phyloP scores from a whole-genome alignment of 1,284 basidiomycete genomes.

The Trichosporon sp. region DNA sequence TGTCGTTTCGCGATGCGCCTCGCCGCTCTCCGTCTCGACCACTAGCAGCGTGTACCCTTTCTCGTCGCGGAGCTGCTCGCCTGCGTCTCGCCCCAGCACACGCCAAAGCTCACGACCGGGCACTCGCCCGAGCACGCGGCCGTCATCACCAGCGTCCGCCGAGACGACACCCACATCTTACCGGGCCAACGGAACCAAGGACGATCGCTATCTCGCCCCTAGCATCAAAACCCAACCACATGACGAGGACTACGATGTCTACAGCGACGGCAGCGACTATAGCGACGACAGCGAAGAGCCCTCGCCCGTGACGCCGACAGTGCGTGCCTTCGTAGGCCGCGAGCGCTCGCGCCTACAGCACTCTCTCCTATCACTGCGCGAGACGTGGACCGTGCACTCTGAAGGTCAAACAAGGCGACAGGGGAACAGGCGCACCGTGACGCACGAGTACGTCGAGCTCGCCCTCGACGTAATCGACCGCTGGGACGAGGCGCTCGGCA shows the following conservation, averaged over 20 bases:
- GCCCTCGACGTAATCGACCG: conserved; percentile 12
- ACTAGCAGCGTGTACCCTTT: neutral
- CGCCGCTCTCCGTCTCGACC: neutral
- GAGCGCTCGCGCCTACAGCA: conserved; percentile 18
- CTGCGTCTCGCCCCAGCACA: neutral
- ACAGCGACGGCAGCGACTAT: neutral
- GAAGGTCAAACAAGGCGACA: conserved; percentile 22
- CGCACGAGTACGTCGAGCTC: conserved; percentile 37
- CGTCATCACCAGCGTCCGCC: neutral
- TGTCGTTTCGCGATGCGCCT: neutral
- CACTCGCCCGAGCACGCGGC: neutral
- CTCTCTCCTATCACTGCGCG: neutral
- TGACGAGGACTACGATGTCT: neutral
- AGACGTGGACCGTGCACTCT: neutral
- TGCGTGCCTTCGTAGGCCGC: conserved; percentile 2
- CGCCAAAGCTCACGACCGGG: neutral
- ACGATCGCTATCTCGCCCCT: too few relatives aligned
- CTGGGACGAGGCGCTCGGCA: neutral
- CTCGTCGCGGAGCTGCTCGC: neutral
- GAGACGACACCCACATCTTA: neutral
- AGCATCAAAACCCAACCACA: neutral
- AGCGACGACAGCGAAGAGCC: neutral
- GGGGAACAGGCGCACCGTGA: conserved; percentile 24
- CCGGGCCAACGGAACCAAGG: too few relatives aligned
- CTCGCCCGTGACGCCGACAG: conserved; percentile 34